Evolutionary conservation across 257 asterid species (phyloP).

Genomic region (Anisodus acutangulus): DNA sequence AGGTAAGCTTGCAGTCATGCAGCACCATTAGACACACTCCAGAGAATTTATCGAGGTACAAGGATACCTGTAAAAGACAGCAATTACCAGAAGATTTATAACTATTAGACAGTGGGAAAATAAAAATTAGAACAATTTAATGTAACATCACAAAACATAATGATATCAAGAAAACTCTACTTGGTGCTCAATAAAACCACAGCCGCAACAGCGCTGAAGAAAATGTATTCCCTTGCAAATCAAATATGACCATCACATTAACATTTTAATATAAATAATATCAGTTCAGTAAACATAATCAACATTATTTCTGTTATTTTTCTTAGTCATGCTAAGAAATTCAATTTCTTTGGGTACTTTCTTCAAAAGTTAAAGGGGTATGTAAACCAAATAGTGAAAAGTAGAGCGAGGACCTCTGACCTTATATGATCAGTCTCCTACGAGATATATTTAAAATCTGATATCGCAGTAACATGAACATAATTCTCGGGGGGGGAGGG

Average conservation of each 20-base stretch:
- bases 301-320: not conserved
- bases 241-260: not conserved
- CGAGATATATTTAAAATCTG: not conserved
- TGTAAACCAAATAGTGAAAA: not conserved
- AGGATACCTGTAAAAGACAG: conserved; percentile 72
- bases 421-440: not conserved
- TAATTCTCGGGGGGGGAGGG: not conserved
- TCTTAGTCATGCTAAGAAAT: not conserved
- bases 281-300: not conserved
- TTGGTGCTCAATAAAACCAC: not conserved
- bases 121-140: not conserved
- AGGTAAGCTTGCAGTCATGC: conserved; percentile 98
- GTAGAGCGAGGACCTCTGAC: not conserved
- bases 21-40: conserved; percentile 92
- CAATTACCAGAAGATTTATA: conserved; percentile 15
- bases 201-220: not conserved
- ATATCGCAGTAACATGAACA: not conserved
- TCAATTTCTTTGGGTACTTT: conserved; percentile 1
- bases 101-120: not conserved
- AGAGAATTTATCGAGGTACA: conserved; percentile 97
- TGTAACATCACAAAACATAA: conserved; percentile 9
- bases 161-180: not conserved
- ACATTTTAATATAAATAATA: not conserved
- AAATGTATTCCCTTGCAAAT: conserved; percentile 8
- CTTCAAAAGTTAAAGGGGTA: not conserved